Base-by-base conservation (phyloP, 768 basidiomycete species). In the Dentipellis fragilis region DNA sequence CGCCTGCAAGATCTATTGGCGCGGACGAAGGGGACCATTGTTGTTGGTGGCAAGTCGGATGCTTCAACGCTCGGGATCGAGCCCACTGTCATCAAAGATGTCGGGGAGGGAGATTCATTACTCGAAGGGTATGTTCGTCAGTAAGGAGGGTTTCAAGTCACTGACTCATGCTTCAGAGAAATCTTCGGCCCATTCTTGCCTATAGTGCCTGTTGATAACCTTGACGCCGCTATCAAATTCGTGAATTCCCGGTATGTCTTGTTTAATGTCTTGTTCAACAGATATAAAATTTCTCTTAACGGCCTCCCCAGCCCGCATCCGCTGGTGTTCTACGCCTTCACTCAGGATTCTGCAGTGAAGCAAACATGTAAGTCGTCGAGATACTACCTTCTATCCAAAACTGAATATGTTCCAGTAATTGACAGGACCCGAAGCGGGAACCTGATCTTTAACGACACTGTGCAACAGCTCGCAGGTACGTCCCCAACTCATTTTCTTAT, bases 171-270 rank as follows among this genome's bases (percentile, higher is more conserved):
- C 51, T 8, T 12, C 17, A 50, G 86, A 57, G 88, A 89, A 65
- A 65, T 88, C 3, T 90, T 90, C 59, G 88, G 85, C 0, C 87
- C 87, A 0, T 65, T 89, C 22, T 62, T 89, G 7, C 80, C 87
- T 0, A 73, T 90, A 47, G 61, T 88, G 11, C 70, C 79, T 0
- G 75, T 89, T 1, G 77, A 81, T 34, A 69, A 66, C 52, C 52
- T 85, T 8, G 73, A 80, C 3, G 78, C 79, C n/a, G 85, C 81
- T 0, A 70, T 86, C 39, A 71, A 73, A 1, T 80, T 80, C 61
- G 66, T 87, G 42, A 78, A 77, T 48, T 66, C 69, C 4, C 72
- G 75, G 85, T 84, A 52, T n/a, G 74, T 59, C 23, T 17, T 9
- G 14, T 12, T 2, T 37, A 8, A n/a, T n/a, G n/a, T n/a, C n/a